These are phyloP conservation scores for Taxillus chinensis DNA, from an alignment of 164 flowering plant species.

Conservation along the genomic window DNA sequence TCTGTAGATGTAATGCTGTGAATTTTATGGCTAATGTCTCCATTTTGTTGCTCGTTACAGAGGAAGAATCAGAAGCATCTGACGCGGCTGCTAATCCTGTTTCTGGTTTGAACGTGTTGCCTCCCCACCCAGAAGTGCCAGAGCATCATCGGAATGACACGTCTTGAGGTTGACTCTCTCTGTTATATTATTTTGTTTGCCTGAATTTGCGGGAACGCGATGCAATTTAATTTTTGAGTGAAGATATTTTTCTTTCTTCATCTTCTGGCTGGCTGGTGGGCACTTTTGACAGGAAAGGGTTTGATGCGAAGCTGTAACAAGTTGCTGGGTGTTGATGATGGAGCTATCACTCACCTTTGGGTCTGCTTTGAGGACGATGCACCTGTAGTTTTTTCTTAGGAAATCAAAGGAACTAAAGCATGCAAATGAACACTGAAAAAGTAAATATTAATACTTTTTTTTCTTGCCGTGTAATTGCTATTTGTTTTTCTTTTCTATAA, in stretches of 20 bases:
- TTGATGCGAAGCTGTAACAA: neutral
- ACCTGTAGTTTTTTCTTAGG: neutral
- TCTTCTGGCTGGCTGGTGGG: neutral
- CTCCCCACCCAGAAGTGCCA: slow-evolving; percentile 24
- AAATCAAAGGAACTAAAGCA: neutral
- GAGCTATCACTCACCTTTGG: slow-evolving; percentile 1
- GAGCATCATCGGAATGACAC: slow-evolving; percentile 9
- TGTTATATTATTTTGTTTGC: neutral
- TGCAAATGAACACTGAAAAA: neutral
- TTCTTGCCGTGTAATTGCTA: neutral
- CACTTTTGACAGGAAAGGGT: neutral
- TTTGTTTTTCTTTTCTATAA: too few species aligned
- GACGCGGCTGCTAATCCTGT: slow-evolving; percentile 17
- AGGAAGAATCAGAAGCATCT: slow-evolving; percentile 35
- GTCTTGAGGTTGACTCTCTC: neutral
- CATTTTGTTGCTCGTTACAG: slow-evolving; percentile 13
- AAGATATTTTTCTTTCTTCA: neutral
- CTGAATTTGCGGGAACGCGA: too few species aligned
- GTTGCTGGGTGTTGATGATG: slow-evolving; percentile 2
- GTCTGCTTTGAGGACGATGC: neutral
- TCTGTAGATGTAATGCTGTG: neutral
- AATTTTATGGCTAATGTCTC: neutral
- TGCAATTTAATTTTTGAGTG: too few species aligned
- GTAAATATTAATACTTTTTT: neutral
- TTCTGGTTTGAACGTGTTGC: slow-evolving; percentile 30